A percentile compares a stretch with the other conserved stretches of the same genome.
Conservation (phyloP, 1,139 yeast genomes). For the Candida glucosophila region DNA sequence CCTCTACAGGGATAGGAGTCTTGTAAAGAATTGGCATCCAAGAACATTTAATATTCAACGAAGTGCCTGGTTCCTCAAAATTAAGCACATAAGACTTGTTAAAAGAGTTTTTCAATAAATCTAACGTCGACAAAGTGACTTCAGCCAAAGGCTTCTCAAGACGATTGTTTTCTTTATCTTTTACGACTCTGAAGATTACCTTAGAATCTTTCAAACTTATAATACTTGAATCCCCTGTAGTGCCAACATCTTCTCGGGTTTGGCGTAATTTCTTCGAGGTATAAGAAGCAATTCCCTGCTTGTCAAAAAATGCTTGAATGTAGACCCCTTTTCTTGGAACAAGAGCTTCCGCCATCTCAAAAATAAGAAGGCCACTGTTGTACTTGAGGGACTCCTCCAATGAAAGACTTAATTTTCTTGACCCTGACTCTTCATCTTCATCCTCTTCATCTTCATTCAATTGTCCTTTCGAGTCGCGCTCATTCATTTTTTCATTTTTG, state of each 20-base stretch:
- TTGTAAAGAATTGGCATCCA: constrained; percentile 68
- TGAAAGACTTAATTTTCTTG: constrained; percentile 44
- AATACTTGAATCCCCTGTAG: constrained; percentile 64
- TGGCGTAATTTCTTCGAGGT: constrained; percentile 38
- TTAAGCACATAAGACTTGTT: constrained; percentile 42
- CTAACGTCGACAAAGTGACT: constrained; percentile 56
- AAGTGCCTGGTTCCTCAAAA: constrained; percentile 41
- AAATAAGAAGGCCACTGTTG: constrained; percentile 70
- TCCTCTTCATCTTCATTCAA: constrained; percentile 18
- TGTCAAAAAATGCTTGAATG: constrained; percentile 71
- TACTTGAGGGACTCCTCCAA: constrained; percentile 55
- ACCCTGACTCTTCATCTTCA: constrained; percentile 27
- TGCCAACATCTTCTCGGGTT: constrained; percentile 37
- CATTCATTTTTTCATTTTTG: constrained; percentile 19
- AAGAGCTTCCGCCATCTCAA: constrained; percentile 52
- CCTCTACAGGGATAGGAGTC: constrained; percentile 60
- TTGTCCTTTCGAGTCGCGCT: constrained; percentile 15
- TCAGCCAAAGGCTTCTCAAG: constrained; percentile 56
- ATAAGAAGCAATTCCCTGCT: constrained; percentile 55
- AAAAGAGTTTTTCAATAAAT: constrained; percentile 60
- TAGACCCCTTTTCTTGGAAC: constrained; percentile 46
- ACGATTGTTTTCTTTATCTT: constrained; percentile 43
- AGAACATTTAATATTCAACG: constrained; percentile 54
- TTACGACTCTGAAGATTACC: constrained; percentile 52
- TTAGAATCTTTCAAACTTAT: constrained; percentile 73